These are phyloP conservation scores for Corynascus novoguineensis DNA, from an alignment of 495 filamentous ascomycete genomes.

Conservation along the genomic window DNA sequence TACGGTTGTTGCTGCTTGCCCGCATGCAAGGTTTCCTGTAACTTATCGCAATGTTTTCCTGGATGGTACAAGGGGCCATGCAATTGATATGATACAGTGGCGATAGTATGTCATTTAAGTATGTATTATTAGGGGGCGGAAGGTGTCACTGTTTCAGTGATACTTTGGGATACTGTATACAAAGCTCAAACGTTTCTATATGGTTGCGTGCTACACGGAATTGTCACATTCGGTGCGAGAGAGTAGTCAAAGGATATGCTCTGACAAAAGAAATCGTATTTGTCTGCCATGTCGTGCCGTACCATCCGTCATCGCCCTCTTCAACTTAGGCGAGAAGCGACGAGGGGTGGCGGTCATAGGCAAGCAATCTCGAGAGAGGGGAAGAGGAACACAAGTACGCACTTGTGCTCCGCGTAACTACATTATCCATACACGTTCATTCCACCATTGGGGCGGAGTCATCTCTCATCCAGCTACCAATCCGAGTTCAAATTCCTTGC, in stretches of 20 bases:
- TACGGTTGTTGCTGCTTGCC: no score
- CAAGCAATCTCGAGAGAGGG: not conserved
- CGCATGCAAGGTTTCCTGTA: no score
- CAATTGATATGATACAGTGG: no score
- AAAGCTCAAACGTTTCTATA: no score
- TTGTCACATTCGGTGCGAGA: not conserved
- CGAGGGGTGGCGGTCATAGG: no score
- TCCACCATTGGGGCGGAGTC: not conserved
- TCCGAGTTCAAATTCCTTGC: not conserved
- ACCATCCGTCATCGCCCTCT: not conserved
- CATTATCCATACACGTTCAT: conserved; percentile 11
- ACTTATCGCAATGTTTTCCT: no score
- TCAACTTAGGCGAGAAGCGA: not conserved
- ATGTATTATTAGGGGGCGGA: no score
- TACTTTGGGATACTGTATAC: no score
- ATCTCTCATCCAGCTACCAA: not conserved
- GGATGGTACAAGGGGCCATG: no score
- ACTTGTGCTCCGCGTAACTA: conserved; percentile 8
- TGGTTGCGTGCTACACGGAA: no score
- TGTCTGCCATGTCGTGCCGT: conserved; percentile 4
- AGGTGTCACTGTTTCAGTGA: no score
- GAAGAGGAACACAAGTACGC: not conserved
- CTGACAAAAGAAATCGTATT: conserved; percentile 8
- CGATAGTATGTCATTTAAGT: no score
- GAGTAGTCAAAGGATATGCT: not conserved